Percentiles rank a stretch among this genome's conserved stretches.
phyloP scores from a whole-genome alignment of 116 monocot species.

The Trichopus zeylanicus region DNA sequence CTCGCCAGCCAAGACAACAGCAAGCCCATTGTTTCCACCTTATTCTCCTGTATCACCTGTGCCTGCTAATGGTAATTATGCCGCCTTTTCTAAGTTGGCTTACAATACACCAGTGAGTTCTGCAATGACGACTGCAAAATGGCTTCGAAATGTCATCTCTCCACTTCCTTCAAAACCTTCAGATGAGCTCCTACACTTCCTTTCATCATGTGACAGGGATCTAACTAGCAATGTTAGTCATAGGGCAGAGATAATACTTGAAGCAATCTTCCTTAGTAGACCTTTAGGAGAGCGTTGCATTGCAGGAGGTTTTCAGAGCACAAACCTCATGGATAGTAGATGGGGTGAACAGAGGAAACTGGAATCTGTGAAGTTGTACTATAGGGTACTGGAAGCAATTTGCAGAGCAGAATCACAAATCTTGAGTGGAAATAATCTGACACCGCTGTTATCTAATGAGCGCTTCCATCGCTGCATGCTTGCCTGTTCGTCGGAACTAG shows the following conservation, averaged over 20 bases:
- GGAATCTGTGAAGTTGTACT: conserved; percentile 88
- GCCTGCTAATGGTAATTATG: conserved; percentile 30
- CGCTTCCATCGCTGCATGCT: conserved; percentile 95
- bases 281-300: conserved; percentile 44
- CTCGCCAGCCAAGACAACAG: conserved; percentile 62
- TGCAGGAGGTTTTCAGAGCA: conserved; percentile 45
- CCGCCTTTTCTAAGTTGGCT: conserved; percentile 24
- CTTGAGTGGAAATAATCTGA: conserved; percentile 57
- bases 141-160: conserved; percentile 85
- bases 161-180: conserved; percentile 70
- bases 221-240: conserved; percentile 35
- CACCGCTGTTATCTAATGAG: conserved; percentile 70
- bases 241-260: conserved; percentile 69
- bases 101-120: conserved; percentile 73
- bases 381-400: conserved; percentile 80
- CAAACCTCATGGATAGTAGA: conserved; percentile 55
- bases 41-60: conserved; percentile 56
- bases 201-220: conserved; percentile 56
- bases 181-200: conserved; percentile 52
- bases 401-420: conserved; percentile 76
- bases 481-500: conserved; percentile 92
- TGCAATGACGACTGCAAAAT: conserved; percentile 98
- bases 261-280: conserved; percentile 76
- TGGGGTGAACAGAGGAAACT: conserved; percentile 87
- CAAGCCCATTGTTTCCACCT: conserved; percentile 37